Evolutionary conservation across 177 flowering plant species (phyloP), one percentile per base, ranked within the genome.

Genomic region (Telopea speciosissima): DNA sequence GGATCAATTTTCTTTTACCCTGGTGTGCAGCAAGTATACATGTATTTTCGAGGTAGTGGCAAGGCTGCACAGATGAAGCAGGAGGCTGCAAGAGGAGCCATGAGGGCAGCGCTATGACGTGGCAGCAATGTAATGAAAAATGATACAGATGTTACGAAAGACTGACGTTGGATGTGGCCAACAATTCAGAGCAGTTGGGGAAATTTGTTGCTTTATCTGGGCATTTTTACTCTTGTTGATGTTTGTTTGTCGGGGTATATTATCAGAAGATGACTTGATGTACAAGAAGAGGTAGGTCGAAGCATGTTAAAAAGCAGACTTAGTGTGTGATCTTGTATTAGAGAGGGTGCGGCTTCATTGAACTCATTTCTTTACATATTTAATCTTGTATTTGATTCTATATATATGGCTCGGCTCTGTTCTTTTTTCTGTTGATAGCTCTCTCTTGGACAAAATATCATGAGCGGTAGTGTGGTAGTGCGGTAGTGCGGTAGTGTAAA

Each of bases 21-120:
- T 22, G 26, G 6, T 72, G 24, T 77, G 85, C 94, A 95, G 99
- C 99, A 91, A 95, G 99, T 95, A 31, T 91, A 91, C 80, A 87
- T 88, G 96, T 95, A 92, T 69, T 95, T 95, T 94, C 82, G 99
- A 36, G 99, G 99, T 33, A 92, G 96, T 69, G 97, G 99, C 3
- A 86, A 86, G 82, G 97, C 94, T 42, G 92, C 92, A 26, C 89
- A 91, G 80, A 79, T 92, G 89, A 90, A 83, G 81, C 88, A 81
- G 8, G 96, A 90, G 68, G 97, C 90, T 56, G 89, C 97, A 22
- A 83, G 97, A 77, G 88, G 90, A 65, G 96, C 87, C 8, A 17
- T 88, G 82, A 79, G 96, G 76, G 84, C 91, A 12, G 90, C 93
- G 11, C 10, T 89, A 8, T 92, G 76, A 82, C 17, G 31, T 67